Evolutionary conservation across 805 yeast species (phyloP), one percentile per base, ranked within the genome.

Genomic region (Blastobotrys parvus): DNA sequence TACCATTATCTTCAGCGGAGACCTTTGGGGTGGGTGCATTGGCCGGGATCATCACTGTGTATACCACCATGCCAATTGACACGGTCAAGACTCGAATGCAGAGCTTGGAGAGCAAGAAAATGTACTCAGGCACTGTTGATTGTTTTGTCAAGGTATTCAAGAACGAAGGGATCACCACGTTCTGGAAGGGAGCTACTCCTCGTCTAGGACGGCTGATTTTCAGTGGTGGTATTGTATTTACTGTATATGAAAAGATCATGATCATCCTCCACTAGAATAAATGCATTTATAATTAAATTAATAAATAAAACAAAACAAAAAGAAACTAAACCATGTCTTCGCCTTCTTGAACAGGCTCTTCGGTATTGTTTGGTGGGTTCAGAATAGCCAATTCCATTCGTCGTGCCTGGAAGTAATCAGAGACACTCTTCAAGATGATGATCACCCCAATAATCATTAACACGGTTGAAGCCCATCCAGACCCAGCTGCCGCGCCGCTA

Each of bases 121-220:
- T 72, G 56, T 92, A 90, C 65, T 61, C 74, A 1, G 77, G 88
- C 38, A 89, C 97, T 0, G 17, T 82, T 33, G 75, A 90, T 64
- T 90, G 97, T 64, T 89, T 94, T 55, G 75, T 66, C 16, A 78
- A 75, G 49, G 80, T 92, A 41, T 82, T 83, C 62, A 80, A 69
- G 57, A 82, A 90, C 43, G 98, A 90, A 65, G 98, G 98, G 7
- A 66, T 89, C 50, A 67, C 76, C 57, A 83, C 96, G 3, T 87
- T 88, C 66, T 90, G 98, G 98, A 86, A 86, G 65, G 98, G 98
- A 48, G 95, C 97, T 29, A 92, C 97, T 2, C 97, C 98, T 37
- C 75, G 98, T 59, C 69, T 90, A 48, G 97, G 97, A 4, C 77
- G 98, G 55, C 72, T 90, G 59, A 78, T 89, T 29, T 72, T 90